Conservation (phyloP, 2,329 filamentous ascomycete species). For the Claviceps pusilla region DNA sequence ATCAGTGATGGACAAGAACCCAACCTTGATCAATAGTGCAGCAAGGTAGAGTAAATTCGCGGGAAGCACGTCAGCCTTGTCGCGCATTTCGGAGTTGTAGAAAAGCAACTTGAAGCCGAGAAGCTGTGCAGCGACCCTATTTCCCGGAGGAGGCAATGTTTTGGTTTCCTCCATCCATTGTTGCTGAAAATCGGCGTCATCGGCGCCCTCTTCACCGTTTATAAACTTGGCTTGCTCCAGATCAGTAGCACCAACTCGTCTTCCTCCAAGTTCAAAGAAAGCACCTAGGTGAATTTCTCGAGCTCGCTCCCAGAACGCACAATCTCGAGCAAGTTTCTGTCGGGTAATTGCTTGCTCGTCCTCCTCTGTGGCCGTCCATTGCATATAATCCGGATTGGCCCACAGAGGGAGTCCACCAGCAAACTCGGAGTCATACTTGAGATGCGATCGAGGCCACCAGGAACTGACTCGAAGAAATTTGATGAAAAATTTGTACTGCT, state of each 20-base stretch:
- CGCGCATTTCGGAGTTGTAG: constrained; percentile 68
- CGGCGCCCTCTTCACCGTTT: constrained; percentile 22
- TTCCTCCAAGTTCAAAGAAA: constrained; percentile 76
- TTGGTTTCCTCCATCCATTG: constrained; percentile 71
- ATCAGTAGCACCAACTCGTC: constrained; percentile 47
- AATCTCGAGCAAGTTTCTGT: constrained; percentile 51
- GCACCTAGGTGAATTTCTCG: constrained; percentile 61
- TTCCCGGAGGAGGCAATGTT: constrained; percentile 71
- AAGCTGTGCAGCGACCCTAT: constrained; percentile 81
- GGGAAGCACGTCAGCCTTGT: constrained; percentile 62
- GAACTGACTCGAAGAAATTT: constrained; percentile 83
- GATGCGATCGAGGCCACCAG: constrained; percentile 73
- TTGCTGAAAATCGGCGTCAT: constrained; percentile 41
- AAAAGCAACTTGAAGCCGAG: constrained; percentile 95
- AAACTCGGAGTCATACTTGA: constrained; percentile 25
- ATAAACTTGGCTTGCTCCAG: constrained; percentile 28
- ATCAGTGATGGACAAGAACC: constrained; percentile 84
- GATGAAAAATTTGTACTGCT: constrained; percentile 86
- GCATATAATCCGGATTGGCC: constrained; percentile 59
- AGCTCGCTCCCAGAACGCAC: constrained; percentile 68
- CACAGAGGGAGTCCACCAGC: constrained; percentile 63
- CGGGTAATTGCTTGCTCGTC: constrained; percentile 45
- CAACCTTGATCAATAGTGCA: constrained; percentile 87
- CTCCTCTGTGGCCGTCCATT: constrained; percentile 50
- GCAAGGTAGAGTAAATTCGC: constrained; percentile 87